Base-by-base conservation (phyloP, 768 basidiomycete genomes). In the Piloderma croceum region DNA sequence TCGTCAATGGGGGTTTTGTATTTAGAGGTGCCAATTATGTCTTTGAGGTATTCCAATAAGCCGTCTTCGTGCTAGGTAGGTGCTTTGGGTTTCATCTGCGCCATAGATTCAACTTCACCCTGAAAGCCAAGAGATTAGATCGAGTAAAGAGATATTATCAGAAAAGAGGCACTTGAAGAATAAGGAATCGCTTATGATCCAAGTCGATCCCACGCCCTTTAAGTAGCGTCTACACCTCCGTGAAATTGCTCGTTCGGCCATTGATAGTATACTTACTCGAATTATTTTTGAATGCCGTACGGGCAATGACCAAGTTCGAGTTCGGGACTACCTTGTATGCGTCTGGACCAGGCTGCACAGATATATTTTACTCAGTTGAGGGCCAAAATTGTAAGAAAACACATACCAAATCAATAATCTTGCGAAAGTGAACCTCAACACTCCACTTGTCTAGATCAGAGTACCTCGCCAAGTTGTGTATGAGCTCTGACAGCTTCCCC, bases 31-130 rank as follows among this genome's bases (percentile, higher is more conserved):
- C 96, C 96, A 33, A 99, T 92, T 61, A 99, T 98, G 51, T 99
- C 96, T 59, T 99, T 93, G 2, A 98, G 76, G 58, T 98, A 98
- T 61, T 99, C 96, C 6, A 99, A 81, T 0, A 99, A 69, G 5
- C 96, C 96, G 40, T 98, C 94, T 50, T 98, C 94, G 50, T 94
- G 92, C 56, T 97, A 92, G 1, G 78, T 81, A 4, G 78, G 74
- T 0, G 87, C 93, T 63, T 98, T 99, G 5, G 96, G 88, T 58
- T 96, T 97, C 96, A 98, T 98, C 58, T 92, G 92, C 2, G 96
- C 93, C 43, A 97, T 98, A 3, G 90, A 93, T 56, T 99, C 96
- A 40, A 98, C 96, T 63, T 99, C 96, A 4, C 94, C 94, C 88
- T 97, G 43, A 34, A 27, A 35, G 39, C 47, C 9, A 45, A 24